phyloP scores from a whole-genome alignment of 2,329 filamentous ascomycete genomes.

The Alternaria metachromatica region DNA sequence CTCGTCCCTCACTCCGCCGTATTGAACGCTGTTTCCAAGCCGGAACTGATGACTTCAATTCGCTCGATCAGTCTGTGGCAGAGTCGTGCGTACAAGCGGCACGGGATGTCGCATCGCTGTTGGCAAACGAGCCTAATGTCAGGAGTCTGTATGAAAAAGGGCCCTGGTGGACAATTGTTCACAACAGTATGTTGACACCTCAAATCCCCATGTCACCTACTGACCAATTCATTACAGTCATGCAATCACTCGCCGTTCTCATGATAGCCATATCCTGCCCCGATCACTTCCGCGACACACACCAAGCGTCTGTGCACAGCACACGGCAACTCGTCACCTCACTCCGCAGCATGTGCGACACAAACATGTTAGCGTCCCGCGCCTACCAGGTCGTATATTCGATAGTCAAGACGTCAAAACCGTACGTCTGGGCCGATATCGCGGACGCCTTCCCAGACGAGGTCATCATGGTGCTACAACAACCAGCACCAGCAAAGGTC shows the following conservation, averaged over 20 bases:
- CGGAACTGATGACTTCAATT: constrained; percentile 32
- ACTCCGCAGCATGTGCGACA: constrained; percentile 33
- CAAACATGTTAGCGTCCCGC: constrained; percentile 27
- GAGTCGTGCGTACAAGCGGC: constrained; percentile 42
- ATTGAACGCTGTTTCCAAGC: constrained; percentile 34
- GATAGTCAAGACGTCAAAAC: constrained; percentile 9
- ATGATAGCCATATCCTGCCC: constrained; percentile 43
- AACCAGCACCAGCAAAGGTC: not conserved
- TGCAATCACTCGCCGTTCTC: constrained; percentile 46
- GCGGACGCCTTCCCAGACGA: constrained; percentile 8
- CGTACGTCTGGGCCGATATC: constrained; percentile 7
- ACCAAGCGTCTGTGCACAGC: not conserved
- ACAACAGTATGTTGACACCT: constrained; percentile 13
- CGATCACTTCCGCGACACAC: not conserved
- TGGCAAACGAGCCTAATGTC: constrained; percentile 31
- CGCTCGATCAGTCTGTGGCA: constrained; percentile 38
- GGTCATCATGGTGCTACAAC: not conserved
- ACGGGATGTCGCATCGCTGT: constrained; percentile 31
- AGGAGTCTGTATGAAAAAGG: constrained; percentile 17
- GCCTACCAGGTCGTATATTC: constrained; percentile 25
- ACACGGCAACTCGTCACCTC: constrained; percentile 22
- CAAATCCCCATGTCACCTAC: not conserved
- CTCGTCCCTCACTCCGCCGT: constrained; percentile 46
- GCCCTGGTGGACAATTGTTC: constrained; percentile 50
- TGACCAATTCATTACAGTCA: constrained; percentile 19